These are phyloP conservation scores for Malus hybrid DNA, from an alignment of 331 rosid genomes.

Conservation along the genomic window DNA sequence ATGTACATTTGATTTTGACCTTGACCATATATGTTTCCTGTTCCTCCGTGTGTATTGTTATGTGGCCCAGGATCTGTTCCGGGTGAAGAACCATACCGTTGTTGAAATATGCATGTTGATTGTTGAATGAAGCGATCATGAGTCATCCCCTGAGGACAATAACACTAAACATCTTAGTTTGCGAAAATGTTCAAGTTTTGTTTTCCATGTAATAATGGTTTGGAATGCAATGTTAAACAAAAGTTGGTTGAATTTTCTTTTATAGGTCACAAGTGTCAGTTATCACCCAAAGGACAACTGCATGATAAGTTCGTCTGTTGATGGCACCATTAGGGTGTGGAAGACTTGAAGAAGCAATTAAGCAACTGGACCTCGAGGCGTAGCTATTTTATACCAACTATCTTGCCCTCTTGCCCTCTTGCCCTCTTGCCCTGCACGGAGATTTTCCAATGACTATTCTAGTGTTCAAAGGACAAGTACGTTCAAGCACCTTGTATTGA, in stretches of 20 bases:
- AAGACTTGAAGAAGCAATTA: slow-evolving; percentile 33
- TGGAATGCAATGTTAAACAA: neutral
- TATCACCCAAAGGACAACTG: slow-evolving; percentile 77
- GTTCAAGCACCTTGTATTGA: no score
- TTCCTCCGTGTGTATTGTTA: no score
- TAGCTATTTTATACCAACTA: no score
- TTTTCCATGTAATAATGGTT: neutral
- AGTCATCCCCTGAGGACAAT: neutral
- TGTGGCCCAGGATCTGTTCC: neutral
- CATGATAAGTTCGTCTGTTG: slow-evolving; percentile 75
- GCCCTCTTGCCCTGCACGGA: no score
- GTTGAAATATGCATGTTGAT: neutral
- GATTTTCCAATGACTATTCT: no score
- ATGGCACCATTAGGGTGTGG: slow-evolving; percentile 72
- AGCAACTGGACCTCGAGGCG: no score
- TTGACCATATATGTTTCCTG: no score
- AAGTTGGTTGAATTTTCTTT: neutral
- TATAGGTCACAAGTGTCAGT: slow-evolving; percentile 89
- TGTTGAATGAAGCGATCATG: no score
- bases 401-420: no score
- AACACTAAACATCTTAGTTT: neutral
- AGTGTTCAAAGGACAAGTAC: no score
- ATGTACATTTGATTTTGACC: no score
- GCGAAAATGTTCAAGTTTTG: neutral
- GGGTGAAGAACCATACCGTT: neutral